Evolutionary conservation across 805 yeast species (phyloP).

Genomic region (Myxozyma sirexii): DNA sequence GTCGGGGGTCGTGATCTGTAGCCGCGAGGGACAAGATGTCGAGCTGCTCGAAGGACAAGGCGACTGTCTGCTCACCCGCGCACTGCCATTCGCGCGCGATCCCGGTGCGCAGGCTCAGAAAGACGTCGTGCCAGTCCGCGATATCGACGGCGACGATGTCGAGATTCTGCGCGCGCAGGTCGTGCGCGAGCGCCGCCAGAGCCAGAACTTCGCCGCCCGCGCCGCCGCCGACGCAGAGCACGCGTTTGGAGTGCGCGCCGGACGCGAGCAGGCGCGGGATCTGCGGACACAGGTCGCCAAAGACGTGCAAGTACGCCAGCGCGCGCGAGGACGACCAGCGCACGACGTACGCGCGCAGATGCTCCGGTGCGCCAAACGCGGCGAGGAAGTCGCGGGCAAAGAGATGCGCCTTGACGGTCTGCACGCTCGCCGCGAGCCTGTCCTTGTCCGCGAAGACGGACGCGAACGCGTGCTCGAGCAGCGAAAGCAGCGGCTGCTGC

Average conservation of each 20-base stretch:
- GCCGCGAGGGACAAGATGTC: too few relatives aligned
- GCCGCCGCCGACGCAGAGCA: slow-evolving; percentile 82
- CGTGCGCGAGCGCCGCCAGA: slow-evolving; percentile 58
- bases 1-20: not conserved
- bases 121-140: slow-evolving; percentile 71
- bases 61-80: not conserved
- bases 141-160: slow-evolving; percentile 67
- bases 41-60: slow-evolving; percentile 20
- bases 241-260: slow-evolving; percentile 35
- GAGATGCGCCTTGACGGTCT: slow-evolving; percentile 67
- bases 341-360: slow-evolving; percentile 74
- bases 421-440: slow-evolving; percentile 45
- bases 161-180: slow-evolving; percentile 42
- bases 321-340: slow-evolving; percentile 89
- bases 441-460: slow-evolving; percentile 21
- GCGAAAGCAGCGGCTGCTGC: slow-evolving; percentile 21
- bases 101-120: slow-evolving; percentile 42
- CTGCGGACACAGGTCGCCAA: slow-evolving; percentile 44
- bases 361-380: slow-evolving; percentile 62
- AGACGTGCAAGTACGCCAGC: slow-evolving; percentile 68
- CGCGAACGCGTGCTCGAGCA: slow-evolving; percentile 22
- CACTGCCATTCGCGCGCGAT: slow-evolving; percentile 2
- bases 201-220: slow-evolving; percentile 82
- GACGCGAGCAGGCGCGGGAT: slow-evolving; percentile 1
- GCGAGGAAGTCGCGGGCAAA: slow-evolving; percentile 68